Conservation (phyloP, 2,329 filamentous ascomycete genomes). For the Xylaria sp. region DNA sequence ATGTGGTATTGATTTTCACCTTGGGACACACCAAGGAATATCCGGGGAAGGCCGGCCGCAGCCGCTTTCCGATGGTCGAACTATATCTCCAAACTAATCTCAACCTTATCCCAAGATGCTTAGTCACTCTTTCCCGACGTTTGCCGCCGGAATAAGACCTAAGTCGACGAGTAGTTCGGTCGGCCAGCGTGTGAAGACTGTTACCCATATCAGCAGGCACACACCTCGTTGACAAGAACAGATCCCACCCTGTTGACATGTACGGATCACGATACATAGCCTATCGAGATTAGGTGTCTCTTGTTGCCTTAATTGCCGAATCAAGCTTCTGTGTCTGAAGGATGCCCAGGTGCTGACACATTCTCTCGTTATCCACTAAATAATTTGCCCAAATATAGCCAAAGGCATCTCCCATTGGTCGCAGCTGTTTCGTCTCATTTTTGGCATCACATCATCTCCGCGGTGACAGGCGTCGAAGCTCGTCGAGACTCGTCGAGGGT, state of each 20-base stretch:
- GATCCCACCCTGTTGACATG: too few species aligned
- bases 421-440: background rate
- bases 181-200: too few species aligned
- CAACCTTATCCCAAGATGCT: too few species aligned
- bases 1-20: slow-evolving; percentile 3
- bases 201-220: background rate
- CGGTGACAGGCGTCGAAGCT: background rate
- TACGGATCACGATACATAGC: too few species aligned
- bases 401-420: background rate
- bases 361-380: background rate
- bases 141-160: slow-evolving; percentile 3
- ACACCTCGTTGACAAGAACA: too few species aligned
- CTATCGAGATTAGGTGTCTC: too few species aligned
- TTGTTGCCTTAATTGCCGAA: too few species aligned
- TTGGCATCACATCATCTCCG: background rate
- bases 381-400: background rate
- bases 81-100: background rate
- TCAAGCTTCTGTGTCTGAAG: background rate
- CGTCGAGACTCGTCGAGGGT: background rate
- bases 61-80: slow-evolving; percentile 19
- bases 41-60: background rate
- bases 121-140: slow-evolving; percentile 17
- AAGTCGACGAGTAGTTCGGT: background rate
- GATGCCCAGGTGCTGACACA: background rate
- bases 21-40: background rate